Evolutionary conservation across 139 green algal species (phyloP), one percentile per base, ranked within the genome.

Genomic region (Deuterostichococcus epilithicus): DNA sequence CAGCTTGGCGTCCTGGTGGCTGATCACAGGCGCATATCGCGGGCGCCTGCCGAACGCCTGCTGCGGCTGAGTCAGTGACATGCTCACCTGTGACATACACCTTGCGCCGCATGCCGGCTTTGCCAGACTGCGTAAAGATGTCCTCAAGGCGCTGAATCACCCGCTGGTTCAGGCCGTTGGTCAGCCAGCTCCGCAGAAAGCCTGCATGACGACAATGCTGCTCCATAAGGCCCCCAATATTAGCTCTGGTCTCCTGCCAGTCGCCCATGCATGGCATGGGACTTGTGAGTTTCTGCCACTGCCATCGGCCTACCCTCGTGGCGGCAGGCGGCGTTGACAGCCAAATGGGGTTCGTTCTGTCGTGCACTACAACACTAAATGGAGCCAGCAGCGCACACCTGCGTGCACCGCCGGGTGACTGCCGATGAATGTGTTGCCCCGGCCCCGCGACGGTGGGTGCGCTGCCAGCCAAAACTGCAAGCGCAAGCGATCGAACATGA

Each of bases 11-110:
- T n/a, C n/a, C n/a, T n/a, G n/a, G n/a, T n/a, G n/a, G n/a, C n/a
- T n/a, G n/a, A n/a, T n/a, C n/a, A n/a, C n/a, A n/a, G n/a, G n/a
- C n/a, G n/a, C n/a, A n/a, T n/a, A n/a, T n/a, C n/a, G n/a, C n/a
- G n/a, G n/a, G n/a, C n/a, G n/a, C n/a, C n/a, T n/a, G n/a, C n/a
- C n/a, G n/a, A n/a, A n/a, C n/a, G n/a, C n/a, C n/a, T n/a, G n/a
- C n/a, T n/a, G n/a, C n/a, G n/a, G n/a, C n/a, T n/a, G n/a, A n/a
- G n/a, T n/a, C n/a, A n/a, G n/a, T n/a, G n/a, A n/a, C n/a, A n/a
- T n/a, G n/a, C 15, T 45, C 37, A 81, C 77, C 77, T 63, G 77
- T 81, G 70, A 81, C 34, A 23, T 69, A 60, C 58, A 81, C 28
- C 60, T 81, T 77, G 20, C 34, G 59, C 30, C 68, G 28, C 6